phyloP scores from a whole-genome alignment of 257 asterid species.

The Nemophila menziesii region DNA sequence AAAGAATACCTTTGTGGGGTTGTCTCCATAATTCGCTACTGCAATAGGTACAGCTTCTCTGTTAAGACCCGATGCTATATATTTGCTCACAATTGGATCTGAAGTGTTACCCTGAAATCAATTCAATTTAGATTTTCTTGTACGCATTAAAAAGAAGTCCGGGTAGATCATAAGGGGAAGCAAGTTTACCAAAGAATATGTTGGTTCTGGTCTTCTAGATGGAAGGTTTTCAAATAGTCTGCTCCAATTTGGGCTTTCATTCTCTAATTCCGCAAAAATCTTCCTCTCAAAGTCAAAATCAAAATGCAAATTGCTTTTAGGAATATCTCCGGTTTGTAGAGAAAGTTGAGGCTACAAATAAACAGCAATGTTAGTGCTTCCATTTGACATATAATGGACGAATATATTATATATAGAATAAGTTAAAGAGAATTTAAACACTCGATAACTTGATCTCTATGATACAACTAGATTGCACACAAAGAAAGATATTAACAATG shows the following conservation, averaged over 20 bases:
- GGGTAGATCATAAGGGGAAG: neutral
- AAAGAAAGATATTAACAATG: neutral
- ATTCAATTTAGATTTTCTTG: slow-evolving; percentile 1
- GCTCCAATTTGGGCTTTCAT: slow-evolving; percentile 84
- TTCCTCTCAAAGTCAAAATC: slow-evolving; percentile 87
- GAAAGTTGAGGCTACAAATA: slow-evolving; percentile 54
- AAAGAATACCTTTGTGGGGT: slow-evolving; percentile 54
- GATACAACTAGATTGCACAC: neutral
- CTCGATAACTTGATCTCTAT: too few relatives aligned
- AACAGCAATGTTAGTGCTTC: neutral
- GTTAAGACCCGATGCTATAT: slow-evolving; percentile 67
- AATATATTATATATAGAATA: neutral
- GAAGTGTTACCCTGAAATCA: slow-evolving; percentile 43
- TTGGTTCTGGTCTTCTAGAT: slow-evolving; percentile 31
- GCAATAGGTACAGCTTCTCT: slow-evolving; percentile 86
- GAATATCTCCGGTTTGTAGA: slow-evolving; percentile 68
- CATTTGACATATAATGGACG: neutral
- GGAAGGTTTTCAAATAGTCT: slow-evolving; percentile 44
- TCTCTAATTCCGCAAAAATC: slow-evolving; percentile 68
- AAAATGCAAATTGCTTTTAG: slow-evolving; percentile 69
- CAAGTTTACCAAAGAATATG: slow-evolving; percentile 31
- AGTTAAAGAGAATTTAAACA: too few relatives aligned
- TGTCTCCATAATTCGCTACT: slow-evolving; percentile 87
- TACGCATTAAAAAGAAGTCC: neutral
- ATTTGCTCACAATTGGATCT: slow-evolving; percentile 70